Percentiles rank a stretch among this genome's conserved stretches.
phyloP scores from a whole-genome alignment of 805 yeast genomes.

The Isabelozyma heimii region DNA sequence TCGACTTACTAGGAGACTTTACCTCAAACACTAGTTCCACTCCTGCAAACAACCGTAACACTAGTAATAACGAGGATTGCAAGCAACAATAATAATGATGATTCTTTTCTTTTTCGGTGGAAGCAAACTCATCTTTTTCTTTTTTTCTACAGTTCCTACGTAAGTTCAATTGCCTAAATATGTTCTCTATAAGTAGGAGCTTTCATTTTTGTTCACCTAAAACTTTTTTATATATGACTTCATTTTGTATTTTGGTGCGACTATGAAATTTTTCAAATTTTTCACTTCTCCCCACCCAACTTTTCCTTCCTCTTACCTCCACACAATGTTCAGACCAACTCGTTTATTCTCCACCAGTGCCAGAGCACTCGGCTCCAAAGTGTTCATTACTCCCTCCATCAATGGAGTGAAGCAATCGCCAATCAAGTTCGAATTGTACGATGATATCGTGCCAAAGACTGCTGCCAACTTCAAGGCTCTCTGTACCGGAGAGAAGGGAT shows the following conservation, averaged over 20 bases:
- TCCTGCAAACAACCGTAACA: too few species aligned
- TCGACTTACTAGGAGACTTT: constrained; percentile 49
- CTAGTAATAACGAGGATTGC: too few species aligned
- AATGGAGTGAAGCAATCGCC: constrained; percentile 46
- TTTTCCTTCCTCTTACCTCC: neutral
- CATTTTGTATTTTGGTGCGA: too few species aligned
- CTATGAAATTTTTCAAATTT: neutral
- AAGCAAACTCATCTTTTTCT: too few species aligned
- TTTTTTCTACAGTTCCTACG: too few species aligned
- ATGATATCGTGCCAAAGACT: constrained; percentile 92
- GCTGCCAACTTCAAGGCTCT: constrained; percentile 95
- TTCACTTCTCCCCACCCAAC: neutral
- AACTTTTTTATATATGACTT: too few species aligned
- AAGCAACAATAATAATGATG: too few species aligned
- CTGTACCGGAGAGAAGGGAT: constrained; percentile 55
- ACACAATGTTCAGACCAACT: constrained; percentile 16
- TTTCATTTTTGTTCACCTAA: constrained; percentile 3
- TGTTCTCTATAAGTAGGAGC: too few species aligned
- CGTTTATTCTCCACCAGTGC: constrained; percentile 54
- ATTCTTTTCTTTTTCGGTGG: too few species aligned
- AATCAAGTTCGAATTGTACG: constrained; percentile 56
- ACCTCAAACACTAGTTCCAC: too few species aligned
- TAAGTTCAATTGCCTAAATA: too few species aligned
- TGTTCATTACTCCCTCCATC: constrained; percentile 55
- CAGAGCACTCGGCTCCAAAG: constrained; percentile 48